These are phyloP conservation scores for Penicillium brevicompactum DNA, from an alignment of 2,329 filamentous ascomycete species.

Conservation along the genomic window DNA sequence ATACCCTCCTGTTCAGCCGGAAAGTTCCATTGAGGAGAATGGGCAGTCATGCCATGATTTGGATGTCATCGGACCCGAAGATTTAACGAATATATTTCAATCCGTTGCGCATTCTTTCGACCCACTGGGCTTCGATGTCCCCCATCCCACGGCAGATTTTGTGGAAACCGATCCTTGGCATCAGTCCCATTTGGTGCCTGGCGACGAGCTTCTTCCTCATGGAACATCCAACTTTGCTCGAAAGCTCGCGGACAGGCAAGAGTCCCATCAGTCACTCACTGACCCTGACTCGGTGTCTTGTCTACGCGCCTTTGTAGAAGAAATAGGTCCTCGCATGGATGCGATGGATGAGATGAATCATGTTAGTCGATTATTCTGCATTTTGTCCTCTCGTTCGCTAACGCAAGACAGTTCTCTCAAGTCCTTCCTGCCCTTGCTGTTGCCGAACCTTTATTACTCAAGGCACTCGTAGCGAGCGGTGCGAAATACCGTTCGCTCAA, in stretches of 20 bases:
- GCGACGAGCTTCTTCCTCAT: constrained; percentile 29
- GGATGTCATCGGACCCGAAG: constrained; percentile 33
- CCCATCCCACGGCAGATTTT: constrained; percentile 37
- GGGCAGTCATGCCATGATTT: constrained; percentile 24
- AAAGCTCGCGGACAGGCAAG: constrained; percentile 43
- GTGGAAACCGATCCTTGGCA: constrained; percentile 31
- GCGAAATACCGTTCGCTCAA: constrained; percentile 76
- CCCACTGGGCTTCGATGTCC: constrained; percentile 48
- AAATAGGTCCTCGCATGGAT: constrained; percentile 94
- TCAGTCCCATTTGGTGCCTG: constrained; percentile 21
- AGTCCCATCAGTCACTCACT: constrained; percentile 65
- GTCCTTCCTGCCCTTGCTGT: constrained; percentile 81
- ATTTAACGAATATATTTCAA: constrained; percentile 51
- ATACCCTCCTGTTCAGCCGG: constrained; percentile 63
- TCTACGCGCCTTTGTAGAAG: constrained; percentile 89
- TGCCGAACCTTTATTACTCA: constrained; percentile 81
- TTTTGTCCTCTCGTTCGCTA: neutral
- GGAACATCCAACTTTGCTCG: constrained; percentile 39
- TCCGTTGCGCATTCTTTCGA: constrained; percentile 55
- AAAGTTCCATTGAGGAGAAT: constrained; percentile 28
- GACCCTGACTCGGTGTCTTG: constrained; percentile 79
- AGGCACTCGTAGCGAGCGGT: constrained; percentile 86
- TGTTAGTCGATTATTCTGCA: constrained; percentile 40
- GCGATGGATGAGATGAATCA: constrained; percentile 82
- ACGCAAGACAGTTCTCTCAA: constrained; percentile 65